A percentile compares a stretch with the other conserved stretches of the same genome.
phyloP scores from a whole-genome alignment of 495 filamentous ascomycete genomes.

The Massariosphaeria phaeospora region DNA sequence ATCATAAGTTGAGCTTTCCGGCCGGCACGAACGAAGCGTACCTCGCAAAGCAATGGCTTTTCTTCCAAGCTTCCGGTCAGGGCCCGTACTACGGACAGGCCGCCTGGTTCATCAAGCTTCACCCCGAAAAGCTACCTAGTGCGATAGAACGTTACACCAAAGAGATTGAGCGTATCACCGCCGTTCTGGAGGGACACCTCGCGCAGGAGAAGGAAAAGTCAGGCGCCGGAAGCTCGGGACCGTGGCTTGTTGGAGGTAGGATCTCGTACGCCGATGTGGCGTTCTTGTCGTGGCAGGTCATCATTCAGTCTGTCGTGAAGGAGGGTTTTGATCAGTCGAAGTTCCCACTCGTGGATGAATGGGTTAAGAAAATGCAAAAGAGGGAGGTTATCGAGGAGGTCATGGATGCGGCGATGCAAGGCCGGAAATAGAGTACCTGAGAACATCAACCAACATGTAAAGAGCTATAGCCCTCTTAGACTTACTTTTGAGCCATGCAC shows the following conservation, averaged over 20 bases:
- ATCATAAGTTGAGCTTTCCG: constrained; percentile 54
- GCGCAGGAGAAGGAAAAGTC: constrained; percentile 40
- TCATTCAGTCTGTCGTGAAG: background rate
- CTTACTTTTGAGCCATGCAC: too few relatives aligned
- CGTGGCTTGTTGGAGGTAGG: constrained; percentile 57
- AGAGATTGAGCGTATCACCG: constrained; percentile 56
- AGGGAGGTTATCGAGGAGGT: constrained; percentile 28
- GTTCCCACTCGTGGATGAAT: constrained; percentile 35
- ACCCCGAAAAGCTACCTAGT: constrained; percentile 55
- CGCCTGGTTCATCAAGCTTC: constrained; percentile 52
- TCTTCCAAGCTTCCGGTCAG: constrained; percentile 63
- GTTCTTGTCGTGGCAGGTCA: constrained; percentile 51
- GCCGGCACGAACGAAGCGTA: constrained; percentile 47
- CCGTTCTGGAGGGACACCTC: constrained; percentile 53
- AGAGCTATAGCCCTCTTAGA: too few relatives aligned
- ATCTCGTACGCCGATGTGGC: constrained; percentile 55
- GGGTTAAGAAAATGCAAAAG: constrained; percentile 33
- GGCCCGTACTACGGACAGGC: constrained; percentile 63
- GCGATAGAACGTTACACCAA: constrained; percentile 57
- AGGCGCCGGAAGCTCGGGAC: background rate
- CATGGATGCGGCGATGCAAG: background rate
- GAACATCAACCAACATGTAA: too few relatives aligned
- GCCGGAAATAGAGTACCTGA: too few relatives aligned
- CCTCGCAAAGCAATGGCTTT: constrained; percentile 59
- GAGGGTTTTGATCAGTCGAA: constrained; percentile 22